Base-by-base conservation (phyloP, 2,329 filamentous ascomycete species). In the Aspergillus thermomutatus region DNA sequence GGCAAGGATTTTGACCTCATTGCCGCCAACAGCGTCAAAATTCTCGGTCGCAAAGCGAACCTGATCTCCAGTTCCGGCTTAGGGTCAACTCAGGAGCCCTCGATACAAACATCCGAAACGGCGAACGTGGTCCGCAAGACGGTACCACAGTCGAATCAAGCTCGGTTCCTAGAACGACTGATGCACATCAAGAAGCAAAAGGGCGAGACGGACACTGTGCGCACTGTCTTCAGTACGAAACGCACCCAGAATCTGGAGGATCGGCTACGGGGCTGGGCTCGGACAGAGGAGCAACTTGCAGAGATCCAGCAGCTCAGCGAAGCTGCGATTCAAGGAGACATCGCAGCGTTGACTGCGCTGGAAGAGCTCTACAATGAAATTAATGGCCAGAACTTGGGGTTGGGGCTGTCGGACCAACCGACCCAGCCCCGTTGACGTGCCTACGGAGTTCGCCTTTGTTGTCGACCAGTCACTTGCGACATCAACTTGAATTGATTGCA, bases 11-110 rank as follows among this genome's bases (percentile, higher is more conserved):
- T 90, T 40, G 88, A 92, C 68, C 78, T 95, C 4, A 77, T 95
- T 3, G 87, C 84, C n/a, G 84, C 86, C 37, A 87, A 87, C 59
- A 84, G 85, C 51, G 83, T 87, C 9, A 86, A 90, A 56, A 83
- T 95, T 57, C 78, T 88, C 48, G 89, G 89, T 11, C 83, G 79
- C 31, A 86, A 88, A 60, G 84, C 85, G 58, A 80, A 83, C 40
- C 72, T 91, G 14, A 79, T 80, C 49, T 79, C 80, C 21, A 80
- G 77, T 40, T 60, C 72, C 3, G 66, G 71, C 17, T 37, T 58
- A 9, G 59, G 52, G 37, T 46, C 53, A 25, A 58, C 50, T 3
- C 43, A 53, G 26, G 53, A 56, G n/a, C 11, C 37, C 21, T 45
- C 50, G 7, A 52, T 23, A 14, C 43, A 46, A 14, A 31, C 19